Base-by-base conservation (phyloP, 2,329 filamentous ascomycete genomes). In the Beauveria scarabaeidicola region DNA sequence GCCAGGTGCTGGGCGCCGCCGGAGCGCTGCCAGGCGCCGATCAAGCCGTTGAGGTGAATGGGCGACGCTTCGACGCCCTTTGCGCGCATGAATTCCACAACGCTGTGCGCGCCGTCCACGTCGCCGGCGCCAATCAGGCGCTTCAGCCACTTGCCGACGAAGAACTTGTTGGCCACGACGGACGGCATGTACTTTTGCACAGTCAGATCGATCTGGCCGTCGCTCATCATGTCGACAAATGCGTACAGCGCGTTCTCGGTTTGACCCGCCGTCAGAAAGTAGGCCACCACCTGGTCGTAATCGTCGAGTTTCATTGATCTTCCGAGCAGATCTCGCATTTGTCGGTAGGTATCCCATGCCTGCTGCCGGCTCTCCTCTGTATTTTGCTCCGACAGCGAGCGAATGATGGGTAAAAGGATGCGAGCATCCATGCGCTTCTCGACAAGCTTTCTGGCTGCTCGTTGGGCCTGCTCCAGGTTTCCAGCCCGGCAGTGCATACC, bases 191-290 rank as follows among this genome's bases (percentile, higher is more conserved):
- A 66, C 54, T 72, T 72, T 60, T 72, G 69, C 60, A 74, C 75
- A 55, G 74, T 74, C 52, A 82, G 67, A 60, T 82, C 76, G 58
- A 84, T 71, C 48, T 76, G 69, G 5, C 81, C 81, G 4, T 82
- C 81, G 60, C 84, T 83, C 85, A 96, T 91, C 91, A 96, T 95
- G 70, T 96, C 90, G 65, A 88, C 89, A 71, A 96, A 96, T 0
- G 90, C 84, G 57, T 84, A 83, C 58, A 93, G 79, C 1, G 89
- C 90, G 61, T 86, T 80, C 61, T 88, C 81, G 6, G 83, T 78
- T 61, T 86, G 79, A 57, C 84, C 82, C 7, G 83, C 80, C 23
- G 85, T 78, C 27, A 96, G 74, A 67, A 96, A 90, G 48, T 82
- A 82, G 21, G 87, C 80, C 51, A 88, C 85, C 40, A 92, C 80